phyloP scores from a whole-genome alignment of 2,329 filamentous ascomycete genomes.

The Calonectria naviculata region DNA sequence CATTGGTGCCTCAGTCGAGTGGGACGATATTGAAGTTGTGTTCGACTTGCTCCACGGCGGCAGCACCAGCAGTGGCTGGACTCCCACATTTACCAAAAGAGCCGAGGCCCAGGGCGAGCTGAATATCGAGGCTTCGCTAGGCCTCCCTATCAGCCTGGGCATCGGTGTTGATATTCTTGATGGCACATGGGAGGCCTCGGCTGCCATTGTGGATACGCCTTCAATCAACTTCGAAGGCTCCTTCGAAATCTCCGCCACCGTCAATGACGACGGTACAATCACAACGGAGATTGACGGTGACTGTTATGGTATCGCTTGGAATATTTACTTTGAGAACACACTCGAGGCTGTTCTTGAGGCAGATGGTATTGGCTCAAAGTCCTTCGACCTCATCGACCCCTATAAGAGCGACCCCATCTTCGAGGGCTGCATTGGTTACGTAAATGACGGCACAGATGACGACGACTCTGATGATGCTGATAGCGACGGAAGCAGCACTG shows the following conservation, averaged over 20 bases:
- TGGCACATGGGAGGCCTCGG: neutral
- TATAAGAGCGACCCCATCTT: neutral
- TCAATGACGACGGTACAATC: neutral
- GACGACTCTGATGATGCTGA: neutral
- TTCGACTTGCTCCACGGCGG: conserved; percentile 2
- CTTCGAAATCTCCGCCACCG: neutral
- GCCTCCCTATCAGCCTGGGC: conserved; percentile 7
- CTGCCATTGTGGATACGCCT: conserved; percentile 8
- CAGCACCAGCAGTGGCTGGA: neutral
- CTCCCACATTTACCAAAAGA: neutral
- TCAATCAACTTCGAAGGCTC: neutral
- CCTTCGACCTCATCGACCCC: neutral
- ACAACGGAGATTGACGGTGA: neutral
- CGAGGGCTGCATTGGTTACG: conserved; percentile 7
- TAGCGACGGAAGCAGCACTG: neutral
- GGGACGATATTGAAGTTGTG: conserved; percentile 9
- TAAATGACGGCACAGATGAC: neutral
- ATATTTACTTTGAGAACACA: conserved; percentile 8
- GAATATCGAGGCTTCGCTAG: neutral
- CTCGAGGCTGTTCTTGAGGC: conserved; percentile 1
- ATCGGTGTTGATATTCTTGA: neutral
- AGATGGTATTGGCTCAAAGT: neutral
- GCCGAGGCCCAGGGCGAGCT: neutral
- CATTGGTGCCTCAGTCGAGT: neutral
- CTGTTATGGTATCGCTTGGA: conserved; percentile 16